Evolutionary conservation across 129 eudicot species (phyloP), one percentile per base, ranked within the genome.

Genomic region (Ambrosia trifida): DNA sequence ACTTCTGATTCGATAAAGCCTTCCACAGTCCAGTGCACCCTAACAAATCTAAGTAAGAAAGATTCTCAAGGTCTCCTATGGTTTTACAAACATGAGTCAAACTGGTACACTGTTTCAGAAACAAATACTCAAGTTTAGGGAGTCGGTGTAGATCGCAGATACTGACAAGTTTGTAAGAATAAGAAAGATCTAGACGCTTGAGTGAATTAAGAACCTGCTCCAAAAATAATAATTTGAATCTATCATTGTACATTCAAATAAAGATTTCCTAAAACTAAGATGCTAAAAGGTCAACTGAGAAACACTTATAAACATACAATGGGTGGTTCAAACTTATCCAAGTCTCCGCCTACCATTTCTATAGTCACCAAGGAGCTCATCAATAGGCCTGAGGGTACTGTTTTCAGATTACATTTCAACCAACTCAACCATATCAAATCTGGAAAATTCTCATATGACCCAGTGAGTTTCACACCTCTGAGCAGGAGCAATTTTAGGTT

Each of bases 141-240:
- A 76, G 61, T 47, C 58, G 60, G 58, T 14, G 28, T 8, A 68
- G n/a, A 30, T 4, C n/a, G 72, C 13, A 14, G n/a, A 68, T 68
- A 2, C 72, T 33, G 30, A 68, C 60, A 47, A 68, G 72, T 30
- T 32, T 49, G 30, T 7, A n/a, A 32, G 20, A 81, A 9, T 57
- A 19, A 31, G 78, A 58, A n/a, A 81, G 85, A 71, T 71, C 50
- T 44, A 81, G 73, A 38, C 63, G 19, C 40, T 75, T 80, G 18
- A 80, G 57, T 7, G 51, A 64, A 7, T 16, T 17, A 31, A 76
- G 81, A 44, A 56, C 38, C 85, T 81, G 74, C 4, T 52, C 52
- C n/a, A 76, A 60, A 57, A 51, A 58, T 51, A 11, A 33, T 10
- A 43, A 54, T 3, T 31, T 11, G 13, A 30, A 44, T 49, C 8